Percentiles rank a stretch among this genome's conserved stretches.
Conservation (phyloP, 805 yeast species). For the Metschnikowia vanudenii region DNA sequence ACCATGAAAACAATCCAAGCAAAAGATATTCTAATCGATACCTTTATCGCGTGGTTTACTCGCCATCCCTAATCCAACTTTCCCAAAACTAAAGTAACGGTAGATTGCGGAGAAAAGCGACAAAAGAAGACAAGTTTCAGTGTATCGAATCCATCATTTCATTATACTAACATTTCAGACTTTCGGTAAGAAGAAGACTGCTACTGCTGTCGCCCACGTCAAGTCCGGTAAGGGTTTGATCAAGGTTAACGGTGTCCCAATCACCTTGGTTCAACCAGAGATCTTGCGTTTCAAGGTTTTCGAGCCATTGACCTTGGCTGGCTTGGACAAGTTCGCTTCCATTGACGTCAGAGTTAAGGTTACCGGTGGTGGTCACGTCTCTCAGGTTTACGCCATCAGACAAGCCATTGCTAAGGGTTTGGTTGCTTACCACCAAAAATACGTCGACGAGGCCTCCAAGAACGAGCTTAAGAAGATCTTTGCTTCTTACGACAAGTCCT, state of each 20-base stretch:
- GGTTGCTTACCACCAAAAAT: constrained; percentile 99
- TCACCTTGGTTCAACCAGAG: constrained; percentile 98
- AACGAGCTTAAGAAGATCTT: constrained; percentile 98
- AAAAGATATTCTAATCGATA: too few relatives aligned
- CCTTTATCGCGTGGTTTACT: too few relatives aligned
- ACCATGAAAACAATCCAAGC: too few relatives aligned
- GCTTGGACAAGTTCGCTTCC: constrained; percentile 97
- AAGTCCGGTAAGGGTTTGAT: constrained; percentile 99
- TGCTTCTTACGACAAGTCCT: constrained; percentile 97
- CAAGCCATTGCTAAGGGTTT: constrained; percentile 99
- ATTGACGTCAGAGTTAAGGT: constrained; percentile 99
- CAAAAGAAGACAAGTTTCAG: too few relatives aligned
- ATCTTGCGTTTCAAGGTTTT: constrained; percentile 98
- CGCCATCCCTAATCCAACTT: too few relatives aligned
- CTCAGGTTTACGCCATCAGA: constrained; percentile 99
- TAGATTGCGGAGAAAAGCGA: too few relatives aligned
- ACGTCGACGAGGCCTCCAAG: constrained; percentile 98
- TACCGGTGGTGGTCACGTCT: constrained; percentile 99
- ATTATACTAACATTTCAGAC: constrained; percentile 53
- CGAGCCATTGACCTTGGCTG: constrained; percentile 98
- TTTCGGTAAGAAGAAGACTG: constrained; percentile 99
- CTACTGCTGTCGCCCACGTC: constrained; percentile 99
- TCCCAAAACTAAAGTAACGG: too few relatives aligned
- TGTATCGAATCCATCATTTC: not conserved
- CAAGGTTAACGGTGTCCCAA: constrained; percentile 99